Base-by-base conservation (phyloP, 2,329 filamentous ascomycete genomes). In the Dactylellina haptotyla region DNA sequence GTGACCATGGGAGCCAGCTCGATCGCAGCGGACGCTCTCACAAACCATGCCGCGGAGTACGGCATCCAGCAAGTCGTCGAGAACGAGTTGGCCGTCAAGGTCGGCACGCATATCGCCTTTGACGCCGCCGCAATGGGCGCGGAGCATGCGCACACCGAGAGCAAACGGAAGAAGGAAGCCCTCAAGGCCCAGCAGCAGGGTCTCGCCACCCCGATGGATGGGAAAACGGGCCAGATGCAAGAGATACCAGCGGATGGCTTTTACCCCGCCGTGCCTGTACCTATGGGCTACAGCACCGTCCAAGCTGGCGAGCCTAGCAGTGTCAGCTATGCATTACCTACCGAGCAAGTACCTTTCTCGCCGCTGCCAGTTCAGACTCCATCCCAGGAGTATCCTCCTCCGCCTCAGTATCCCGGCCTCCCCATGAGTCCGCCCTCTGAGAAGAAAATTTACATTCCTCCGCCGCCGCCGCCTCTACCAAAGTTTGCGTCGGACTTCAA, bases 1-100 rank as follows among this genome's bases (percentile, higher is more conserved):
- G 77, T 82, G 0, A 82, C 81, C 0, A 77, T 82, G 0, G 81
- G 81, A 0, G 76, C 82, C 0, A 80, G 81, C 1, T 77, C 76
- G 0, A 77, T 79, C 53, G 81, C 79, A 0, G 81, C 81, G 0
- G 81, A 82, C 41, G 78, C 79, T 1, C 73, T 82, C 3, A 80
- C 79, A 1, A 80, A 77, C 0, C 76, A 80, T 20, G 81, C 78
- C 0, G 81, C 79, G 0, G 81, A 80, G 9, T 80, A 82, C 28
- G 81, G 81, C 0, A 79, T 77, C 16, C 0, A 76, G 16, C 67
- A 72, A 9, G 53, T 80, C 0, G 73, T 78, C 0, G 78, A 77
- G 4, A 80, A 80, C 18, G 81, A 82, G 20, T 78, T 80, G 1
- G 80, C 80, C 2, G 77, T 80, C 39, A 80, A 81, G 57, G 71